These are phyloP conservation scores for Coelastrella sp. DNA, from an alignment of 139 green algal genomes.

Conservation along the genomic window DNA sequence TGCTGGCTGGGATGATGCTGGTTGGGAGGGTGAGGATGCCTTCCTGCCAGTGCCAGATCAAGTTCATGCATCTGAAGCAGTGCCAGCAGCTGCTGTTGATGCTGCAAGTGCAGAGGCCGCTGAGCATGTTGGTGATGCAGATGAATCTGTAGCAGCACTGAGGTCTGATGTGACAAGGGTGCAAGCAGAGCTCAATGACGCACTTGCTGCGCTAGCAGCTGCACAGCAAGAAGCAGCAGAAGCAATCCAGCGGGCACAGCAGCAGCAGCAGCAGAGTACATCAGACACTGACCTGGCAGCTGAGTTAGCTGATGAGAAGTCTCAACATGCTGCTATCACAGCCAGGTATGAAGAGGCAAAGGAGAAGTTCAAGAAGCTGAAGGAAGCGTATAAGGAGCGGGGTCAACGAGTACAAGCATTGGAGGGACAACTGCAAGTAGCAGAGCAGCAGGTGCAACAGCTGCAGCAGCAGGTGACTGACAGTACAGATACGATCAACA, in stretches of 20 bases:
- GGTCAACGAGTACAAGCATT: neutral
- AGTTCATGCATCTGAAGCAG: neutral
- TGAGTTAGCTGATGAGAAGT: neutral
- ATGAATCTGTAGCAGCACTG: neutral
- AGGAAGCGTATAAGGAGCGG: neutral
- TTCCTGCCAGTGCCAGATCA: no score
- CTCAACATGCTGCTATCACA: neutral
- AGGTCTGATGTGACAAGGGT: neutral
- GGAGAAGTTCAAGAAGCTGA: constrained; percentile 17
- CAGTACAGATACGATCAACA: neutral
- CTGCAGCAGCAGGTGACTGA: constrained; percentile 6
- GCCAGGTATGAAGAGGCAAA: neutral
- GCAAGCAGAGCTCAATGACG: constrained; percentile 1
- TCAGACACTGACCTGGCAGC: neutral
- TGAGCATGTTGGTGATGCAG: no score
- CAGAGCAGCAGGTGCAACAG: neutral
- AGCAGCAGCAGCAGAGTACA: neutral
- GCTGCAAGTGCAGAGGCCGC: neutral
- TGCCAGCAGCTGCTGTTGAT: neutral
- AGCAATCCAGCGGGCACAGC: neutral
- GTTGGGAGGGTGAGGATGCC: constrained; percentile 12
- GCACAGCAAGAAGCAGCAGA: constrained; percentile 15
- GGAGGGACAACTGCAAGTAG: neutral
- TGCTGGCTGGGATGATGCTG: neutral
- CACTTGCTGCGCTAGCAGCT: neutral